Evolutionary conservation across 225 moss, liverwort and hornwort species (phyloP).

Genomic region (Marchantia polymorpha): DNA sequence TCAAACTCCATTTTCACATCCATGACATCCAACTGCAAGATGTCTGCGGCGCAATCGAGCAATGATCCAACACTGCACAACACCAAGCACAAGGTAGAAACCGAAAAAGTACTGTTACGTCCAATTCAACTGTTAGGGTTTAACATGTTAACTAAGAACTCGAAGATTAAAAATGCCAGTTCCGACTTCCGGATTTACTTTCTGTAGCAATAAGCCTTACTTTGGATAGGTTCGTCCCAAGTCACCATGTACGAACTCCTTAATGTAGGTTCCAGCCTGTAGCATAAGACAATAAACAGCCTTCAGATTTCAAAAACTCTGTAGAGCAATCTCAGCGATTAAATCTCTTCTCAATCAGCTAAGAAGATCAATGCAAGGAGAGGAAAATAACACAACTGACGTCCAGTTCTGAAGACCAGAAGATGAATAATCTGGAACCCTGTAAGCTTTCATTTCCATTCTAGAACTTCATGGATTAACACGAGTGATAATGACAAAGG

Average conservation of each 20-base stretch:
- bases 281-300: neutral
- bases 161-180: too few relatives aligned
- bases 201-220: conserved; percentile 31
- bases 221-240: conserved; percentile 89
- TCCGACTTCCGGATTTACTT: neutral
- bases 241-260: conserved; percentile 99
- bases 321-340: too few relatives aligned
- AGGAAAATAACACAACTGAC: too few relatives aligned
- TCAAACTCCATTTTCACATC: conserved; percentile 97
- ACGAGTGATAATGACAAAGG: too few relatives aligned
- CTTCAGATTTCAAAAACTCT: neutral
- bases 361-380: neutral
- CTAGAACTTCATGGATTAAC: too few relatives aligned
- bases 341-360: neutral
- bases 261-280: conserved; percentile 96
- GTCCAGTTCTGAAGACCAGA: too few relatives aligned
- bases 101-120: neutral
- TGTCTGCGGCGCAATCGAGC: conserved; percentile 77
- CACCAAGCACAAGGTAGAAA: neutral
- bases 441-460: too few relatives aligned
- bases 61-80: conserved; percentile 81
- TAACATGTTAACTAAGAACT: too few relatives aligned
- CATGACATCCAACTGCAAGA: conserved; percentile 89
- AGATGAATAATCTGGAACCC: too few relatives aligned
- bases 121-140: neutral